Percentiles rank a stretch among this genome's conserved stretches.
phyloP scores from a whole-genome alignment of 2,329 filamentous ascomycete species.

The Penicillium paneum region DNA sequence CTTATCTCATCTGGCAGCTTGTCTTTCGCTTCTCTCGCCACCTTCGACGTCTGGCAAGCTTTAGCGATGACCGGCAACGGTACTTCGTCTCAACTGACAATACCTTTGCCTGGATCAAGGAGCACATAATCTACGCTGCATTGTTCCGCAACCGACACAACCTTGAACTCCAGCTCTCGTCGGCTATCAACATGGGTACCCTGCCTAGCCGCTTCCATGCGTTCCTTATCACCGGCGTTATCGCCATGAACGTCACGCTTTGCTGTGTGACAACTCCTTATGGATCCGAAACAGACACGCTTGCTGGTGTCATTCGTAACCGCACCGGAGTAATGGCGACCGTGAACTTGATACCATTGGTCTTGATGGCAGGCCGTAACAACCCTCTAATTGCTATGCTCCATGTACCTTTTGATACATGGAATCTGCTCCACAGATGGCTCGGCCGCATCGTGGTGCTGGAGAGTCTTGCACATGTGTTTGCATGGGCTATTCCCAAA shows the following conservation, averaged over 20 bases:
- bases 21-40: conserved; percentile 61
- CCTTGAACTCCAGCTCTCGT: conserved; percentile 44
- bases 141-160: conserved; percentile 46
- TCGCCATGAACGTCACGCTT: conserved; percentile 47
- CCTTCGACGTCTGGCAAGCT: conserved; percentile 68
- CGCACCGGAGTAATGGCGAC: conserved; percentile 44
- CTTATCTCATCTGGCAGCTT: conserved; percentile 66
- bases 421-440: conserved; percentile 70
- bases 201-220: conserved; percentile 48
- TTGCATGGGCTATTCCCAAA: conserved; percentile 71
- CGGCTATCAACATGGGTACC: conserved; percentile 45
- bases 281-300: conserved; percentile 29
- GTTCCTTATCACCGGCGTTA: conserved; percentile 40
- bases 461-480: conserved; percentile 67
- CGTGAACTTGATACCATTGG: conserved; percentile 44
- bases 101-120: conserved; percentile 65
- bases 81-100: conserved; percentile 65
- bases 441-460: conserved; percentile 68
- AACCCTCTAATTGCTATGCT: conserved; percentile 45
- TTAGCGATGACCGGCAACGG: conserved; percentile 74
- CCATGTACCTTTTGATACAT: conserved; percentile 44
- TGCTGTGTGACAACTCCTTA: conserved; percentile 50
- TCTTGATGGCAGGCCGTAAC: conserved; percentile 43
- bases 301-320: conserved; percentile 43
- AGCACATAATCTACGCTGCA: conserved; percentile 56